Conservation (phyloP, 495 filamentous ascomycete species). For the Pseudoneurospora amorphoporcata region DNA sequence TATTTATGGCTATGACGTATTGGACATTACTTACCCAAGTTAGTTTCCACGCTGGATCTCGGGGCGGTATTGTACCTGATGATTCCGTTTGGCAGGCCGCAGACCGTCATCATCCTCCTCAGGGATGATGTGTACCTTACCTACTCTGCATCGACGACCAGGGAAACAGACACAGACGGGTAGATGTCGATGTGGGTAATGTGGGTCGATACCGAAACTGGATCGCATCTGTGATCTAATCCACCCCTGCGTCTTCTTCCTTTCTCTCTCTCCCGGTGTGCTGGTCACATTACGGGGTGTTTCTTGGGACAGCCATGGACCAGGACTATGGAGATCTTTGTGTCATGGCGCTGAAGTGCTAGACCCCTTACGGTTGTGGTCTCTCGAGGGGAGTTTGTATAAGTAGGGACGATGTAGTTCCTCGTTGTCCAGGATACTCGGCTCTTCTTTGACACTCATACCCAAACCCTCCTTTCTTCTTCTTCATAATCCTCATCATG, state of each 20-base stretch:
- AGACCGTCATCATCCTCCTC: neutral
- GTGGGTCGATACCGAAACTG: neutral
- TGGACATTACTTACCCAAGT: neutral
- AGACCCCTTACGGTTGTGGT: neutral
- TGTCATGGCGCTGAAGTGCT: neutral
- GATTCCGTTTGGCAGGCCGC: neutral
- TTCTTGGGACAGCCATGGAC: neutral
- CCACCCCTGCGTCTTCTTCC: neutral
- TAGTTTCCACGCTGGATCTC: neutral
- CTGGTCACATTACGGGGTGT: neutral
- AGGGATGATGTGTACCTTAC: neutral
- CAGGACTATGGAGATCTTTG: neutral
- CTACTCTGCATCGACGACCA: neutral
- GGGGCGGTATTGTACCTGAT: neutral
- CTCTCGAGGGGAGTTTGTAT: neutral
- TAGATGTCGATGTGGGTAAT: neutral
- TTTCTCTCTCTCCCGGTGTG: neutral
- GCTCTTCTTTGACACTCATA: neutral
- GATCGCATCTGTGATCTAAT: neutral
- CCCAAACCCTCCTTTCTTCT: neutral
- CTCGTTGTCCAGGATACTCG: neutral
- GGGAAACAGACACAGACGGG: neutral
- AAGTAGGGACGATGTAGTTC: neutral
- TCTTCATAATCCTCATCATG: slow-evolving; percentile 10
- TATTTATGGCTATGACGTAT: neutral